Evolutionary conservation across 768 basidiomycete species (phyloP).

Genomic region (Boletus reticuloceps): DNA sequence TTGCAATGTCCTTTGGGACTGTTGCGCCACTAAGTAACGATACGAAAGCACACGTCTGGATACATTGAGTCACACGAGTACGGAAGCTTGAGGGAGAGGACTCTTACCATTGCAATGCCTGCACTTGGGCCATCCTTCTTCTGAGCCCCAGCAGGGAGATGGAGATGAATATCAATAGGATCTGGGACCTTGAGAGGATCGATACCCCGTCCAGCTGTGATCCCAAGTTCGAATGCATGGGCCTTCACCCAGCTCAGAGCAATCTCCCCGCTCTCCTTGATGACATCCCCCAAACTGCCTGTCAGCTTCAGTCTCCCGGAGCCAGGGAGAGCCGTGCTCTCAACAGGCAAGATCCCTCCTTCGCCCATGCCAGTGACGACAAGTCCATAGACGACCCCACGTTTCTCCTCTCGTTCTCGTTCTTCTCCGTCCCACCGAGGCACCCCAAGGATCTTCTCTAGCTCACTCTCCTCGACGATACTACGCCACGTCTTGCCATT

Average conservation of each 20-base stretch:
- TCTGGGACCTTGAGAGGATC: conserved; percentile 76
- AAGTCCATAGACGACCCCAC: conserved; percentile 81
- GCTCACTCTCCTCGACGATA: conserved; percentile 61
- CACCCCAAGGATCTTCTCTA: conserved; percentile 84
- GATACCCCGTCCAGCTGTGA: conserved; percentile 65
- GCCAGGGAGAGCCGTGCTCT: conserved; percentile 78
- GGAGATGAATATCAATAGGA: conserved; percentile 80
- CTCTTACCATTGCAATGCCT: conserved; percentile 78
- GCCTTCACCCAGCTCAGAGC: conserved; percentile 92
- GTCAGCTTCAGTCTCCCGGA: conserved; percentile 72
- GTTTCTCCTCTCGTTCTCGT: conserved; percentile 65
- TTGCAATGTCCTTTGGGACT: conserved; percentile 71
- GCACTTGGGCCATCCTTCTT: conserved; percentile 95
- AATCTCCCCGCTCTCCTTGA: conserved; percentile 88
- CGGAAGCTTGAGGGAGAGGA: background rate
- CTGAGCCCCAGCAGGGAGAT: conserved; percentile 86
- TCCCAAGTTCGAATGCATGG: conserved; percentile 75
- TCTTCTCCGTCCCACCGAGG: conserved; percentile 81
- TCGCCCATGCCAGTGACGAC: conserved; percentile 89
- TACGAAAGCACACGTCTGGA: conserved; percentile 78
- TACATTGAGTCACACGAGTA: conserved; percentile 1
- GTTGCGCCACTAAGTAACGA: conserved; percentile 77
- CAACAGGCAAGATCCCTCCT: conserved; percentile 81
- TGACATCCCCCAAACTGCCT: conserved; percentile 85
- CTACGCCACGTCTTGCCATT: conserved; percentile 48